Conservation (phyloP, 2,329 filamentous ascomycete species). For the Calonectria naviculata region DNA sequence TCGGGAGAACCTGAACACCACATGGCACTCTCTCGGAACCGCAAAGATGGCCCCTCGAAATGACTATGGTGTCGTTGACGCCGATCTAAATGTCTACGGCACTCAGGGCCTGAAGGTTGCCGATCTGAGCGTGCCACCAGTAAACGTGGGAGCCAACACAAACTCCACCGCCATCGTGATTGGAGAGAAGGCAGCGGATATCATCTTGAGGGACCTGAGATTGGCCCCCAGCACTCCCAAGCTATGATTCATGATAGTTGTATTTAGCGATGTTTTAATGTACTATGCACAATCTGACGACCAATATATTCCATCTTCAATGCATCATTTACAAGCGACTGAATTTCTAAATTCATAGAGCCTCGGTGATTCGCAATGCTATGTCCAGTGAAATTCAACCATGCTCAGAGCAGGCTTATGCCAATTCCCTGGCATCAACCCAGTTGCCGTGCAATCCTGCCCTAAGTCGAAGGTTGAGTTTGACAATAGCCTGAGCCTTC, state of each 20-base stretch:
- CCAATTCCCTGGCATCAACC: slow-evolving; percentile 6
- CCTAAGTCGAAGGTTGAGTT: slow-evolving; percentile 12
- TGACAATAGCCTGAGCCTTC: slow-evolving; percentile 7
- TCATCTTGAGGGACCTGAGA: slow-evolving; percentile 51
- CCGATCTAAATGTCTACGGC: slow-evolving; percentile 55
- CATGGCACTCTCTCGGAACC: slow-evolving; percentile 60
- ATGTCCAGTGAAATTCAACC: background rate
- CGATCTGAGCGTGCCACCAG: slow-evolving; percentile 49
- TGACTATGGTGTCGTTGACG: slow-evolving; percentile 51
- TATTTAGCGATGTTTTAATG: background rate
- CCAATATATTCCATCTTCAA: background rate
- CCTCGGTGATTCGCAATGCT: background rate
- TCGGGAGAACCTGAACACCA: slow-evolving; percentile 52
- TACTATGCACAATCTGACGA: background rate
- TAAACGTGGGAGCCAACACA: slow-evolving; percentile 60
- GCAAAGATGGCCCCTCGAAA: slow-evolving; percentile 57
- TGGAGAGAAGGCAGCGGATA: slow-evolving; percentile 59
- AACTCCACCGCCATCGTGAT: slow-evolving; percentile 59
- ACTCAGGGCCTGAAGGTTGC: slow-evolving; percentile 54
- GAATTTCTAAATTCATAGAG: background rate
- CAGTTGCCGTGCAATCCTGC: slow-evolving; percentile 17
- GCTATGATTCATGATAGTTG: background rate
- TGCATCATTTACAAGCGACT: background rate
- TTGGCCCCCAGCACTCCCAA: background rate
- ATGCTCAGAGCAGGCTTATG: background rate